Evolutionary conservation across 495 filamentous ascomycete species (phyloP).

Genomic region (Lepraria neglecta): DNA sequence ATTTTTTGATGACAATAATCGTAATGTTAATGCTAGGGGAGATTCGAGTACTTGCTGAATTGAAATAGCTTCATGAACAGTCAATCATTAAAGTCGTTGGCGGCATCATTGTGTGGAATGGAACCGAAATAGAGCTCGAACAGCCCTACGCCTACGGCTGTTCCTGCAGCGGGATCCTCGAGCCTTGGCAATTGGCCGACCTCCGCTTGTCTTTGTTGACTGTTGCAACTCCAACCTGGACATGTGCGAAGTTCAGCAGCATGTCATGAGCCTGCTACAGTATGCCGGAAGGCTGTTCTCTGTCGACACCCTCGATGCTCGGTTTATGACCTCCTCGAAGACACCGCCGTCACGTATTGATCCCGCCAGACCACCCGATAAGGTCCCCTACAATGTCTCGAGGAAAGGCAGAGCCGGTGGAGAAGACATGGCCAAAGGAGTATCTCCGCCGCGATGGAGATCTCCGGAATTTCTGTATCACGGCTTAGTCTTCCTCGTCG

Average conservation of each 20-base stretch:
- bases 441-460: slow-evolving; percentile 64
- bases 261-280: slow-evolving; percentile 39
- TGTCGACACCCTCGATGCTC: slow-evolving; percentile 87
- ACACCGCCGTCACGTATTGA: slow-evolving; percentile 40
- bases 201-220: not conserved
- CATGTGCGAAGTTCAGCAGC: slow-evolving; percentile 1
- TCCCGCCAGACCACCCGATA: slow-evolving; percentile 18
- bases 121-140: not conserved
- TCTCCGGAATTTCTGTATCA: slow-evolving; percentile 85
- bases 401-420: slow-evolving; percentile 38
- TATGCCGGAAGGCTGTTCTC: slow-evolving; percentile 60
- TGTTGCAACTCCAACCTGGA: not conserved
- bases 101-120: not conserved
- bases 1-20: not conserved
- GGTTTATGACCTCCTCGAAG: slow-evolving; percentile 68
- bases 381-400: slow-evolving; percentile 25
- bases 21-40: not conserved
- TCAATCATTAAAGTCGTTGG: not conserved
- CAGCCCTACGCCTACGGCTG: not conserved
- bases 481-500: slow-evolving; percentile 59
- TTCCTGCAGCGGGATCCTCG: slow-evolving; percentile 21
- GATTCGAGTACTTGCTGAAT: not conserved
- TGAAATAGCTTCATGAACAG: not conserved
- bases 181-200: slow-evolving; percentile 6
- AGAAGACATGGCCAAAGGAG: slow-evolving; percentile 38